Base-by-base conservation (phyloP, 768 basidiomycete species). In the Crucibulum laeve region DNA sequence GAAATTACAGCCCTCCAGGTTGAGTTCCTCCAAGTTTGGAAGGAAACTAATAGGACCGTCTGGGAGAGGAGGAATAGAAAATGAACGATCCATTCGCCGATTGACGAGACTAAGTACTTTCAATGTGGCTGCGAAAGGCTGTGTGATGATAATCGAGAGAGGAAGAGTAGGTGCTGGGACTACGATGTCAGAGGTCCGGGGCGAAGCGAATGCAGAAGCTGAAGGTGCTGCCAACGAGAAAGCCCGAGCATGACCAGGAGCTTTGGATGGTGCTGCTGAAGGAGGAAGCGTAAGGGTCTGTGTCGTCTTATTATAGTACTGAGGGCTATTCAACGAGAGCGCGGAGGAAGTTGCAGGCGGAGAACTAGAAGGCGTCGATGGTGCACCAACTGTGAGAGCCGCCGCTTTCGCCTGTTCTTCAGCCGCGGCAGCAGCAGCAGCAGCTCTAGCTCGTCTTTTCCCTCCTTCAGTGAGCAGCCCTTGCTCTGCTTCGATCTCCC, bases 401-500 rank as follows among this genome's bases (percentile, higher is more conserved):
- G 47, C 40, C 34, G 35, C n/a, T 18, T 33, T 45, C 43, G 44
- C 8, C 40, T 38, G 40, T 45, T 42, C 46, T 21, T 44, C 34
- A 2, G 46, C 42, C 14, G 56, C 57, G 30, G 59, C 49, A 3
- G 58, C 54, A 2, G 73, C 70, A 14, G 76, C 77, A 4, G 66
- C 68, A 0, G 80, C 83, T 45, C 81, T 67, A 17, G 81, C 80
- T 15, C 84, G 74, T 25, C 86, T 67, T 51, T 74, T 77, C 14
- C 81, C 85, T 15, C 85, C 88, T 52, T 89, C 89, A 0, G 86
- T 86, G 23, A 84, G 55, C 38, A 89, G 57, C 1, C 85, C 86
- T 46, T 81, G 81, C 53, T 89, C 86, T 0, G 83, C 84, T 46
- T 87, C 86, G 23, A 85, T 71, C 51, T 90, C 88, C 87, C 87